Evolutionary conservation across 129 eudicot species (phyloP).

Genomic region (carrot (Daucus carota)): DH1_v3.0 NC_030388.2:17755001-17755500

Average conservation of each 20-base stretch:
- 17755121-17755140: background rate
- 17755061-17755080: background rate
- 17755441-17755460: no score
- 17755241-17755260: conserved; percentile 36
- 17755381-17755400: conserved; percentile 66
- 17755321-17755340: conserved; percentile 77
- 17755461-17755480: background rate
- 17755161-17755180: background rate
- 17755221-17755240: background rate
- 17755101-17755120: background rate
- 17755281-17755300: conserved; percentile 77
- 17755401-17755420: conserved; percentile 55
- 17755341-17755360: conserved; percentile 95
- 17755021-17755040: no score
- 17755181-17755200: background rate
- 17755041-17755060: no score
- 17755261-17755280: conserved; percentile 53
- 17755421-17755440: conserved; percentile 42
- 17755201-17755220: background rate
- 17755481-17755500: background rate
- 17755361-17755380: conserved; percentile 89
- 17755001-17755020: no score
- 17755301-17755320: conserved; percentile 57
- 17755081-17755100: background rate
- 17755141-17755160: background rate